Conservation (phyloP, 2,329 filamentous ascomycete species). For the Madurella fahalii region DNA sequence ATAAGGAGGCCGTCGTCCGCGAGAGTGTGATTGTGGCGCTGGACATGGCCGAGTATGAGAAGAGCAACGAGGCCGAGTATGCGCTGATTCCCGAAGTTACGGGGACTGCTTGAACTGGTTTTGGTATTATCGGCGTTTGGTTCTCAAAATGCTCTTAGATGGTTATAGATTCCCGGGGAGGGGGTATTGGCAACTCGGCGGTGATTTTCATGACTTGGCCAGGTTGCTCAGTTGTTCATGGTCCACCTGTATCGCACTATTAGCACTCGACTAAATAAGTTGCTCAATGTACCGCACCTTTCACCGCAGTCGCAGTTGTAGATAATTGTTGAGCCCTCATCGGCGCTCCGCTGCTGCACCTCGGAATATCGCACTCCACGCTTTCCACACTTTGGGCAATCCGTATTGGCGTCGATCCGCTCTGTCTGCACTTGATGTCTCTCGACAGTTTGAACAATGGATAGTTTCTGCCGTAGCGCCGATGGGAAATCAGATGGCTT, state of each 20-base stretch:
- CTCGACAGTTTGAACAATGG: constrained; percentile 78
- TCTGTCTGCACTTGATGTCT: constrained; percentile 68
- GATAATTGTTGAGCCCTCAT: constrained; percentile 92
- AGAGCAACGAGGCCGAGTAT: constrained; percentile 83
- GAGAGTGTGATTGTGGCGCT: constrained; percentile 94
- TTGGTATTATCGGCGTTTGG: constrained; percentile 19
- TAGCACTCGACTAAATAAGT: constrained; percentile 5
- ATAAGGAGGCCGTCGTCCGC: constrained; percentile 87
- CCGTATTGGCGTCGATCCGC: constrained; percentile 60
- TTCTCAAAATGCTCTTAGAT: constrained; percentile 13
- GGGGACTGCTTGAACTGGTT: constrained; percentile 34
- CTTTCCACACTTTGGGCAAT: constrained; percentile 77
- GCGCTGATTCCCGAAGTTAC: constrained; percentile 72
- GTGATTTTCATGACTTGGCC: not conserved
- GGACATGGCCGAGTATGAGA: constrained; percentile 97
- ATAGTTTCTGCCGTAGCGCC: constrained; percentile 77
- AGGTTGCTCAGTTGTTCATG: constrained; percentile 26
- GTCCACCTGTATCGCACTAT: constrained; percentile 22
- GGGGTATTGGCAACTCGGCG: constrained; percentile 1
- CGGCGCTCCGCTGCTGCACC: constrained; percentile 82
- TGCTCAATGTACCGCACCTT: constrained; percentile 54
- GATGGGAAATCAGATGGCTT: constrained; percentile 90
- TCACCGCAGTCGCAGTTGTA: constrained; percentile 84
- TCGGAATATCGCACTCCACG: constrained; percentile 81
- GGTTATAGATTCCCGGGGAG: constrained; percentile 4